Evolutionary conservation across 495 filamentous ascomycete genomes (phyloP).

Genomic region (Jackrogersella minutella): DNA sequence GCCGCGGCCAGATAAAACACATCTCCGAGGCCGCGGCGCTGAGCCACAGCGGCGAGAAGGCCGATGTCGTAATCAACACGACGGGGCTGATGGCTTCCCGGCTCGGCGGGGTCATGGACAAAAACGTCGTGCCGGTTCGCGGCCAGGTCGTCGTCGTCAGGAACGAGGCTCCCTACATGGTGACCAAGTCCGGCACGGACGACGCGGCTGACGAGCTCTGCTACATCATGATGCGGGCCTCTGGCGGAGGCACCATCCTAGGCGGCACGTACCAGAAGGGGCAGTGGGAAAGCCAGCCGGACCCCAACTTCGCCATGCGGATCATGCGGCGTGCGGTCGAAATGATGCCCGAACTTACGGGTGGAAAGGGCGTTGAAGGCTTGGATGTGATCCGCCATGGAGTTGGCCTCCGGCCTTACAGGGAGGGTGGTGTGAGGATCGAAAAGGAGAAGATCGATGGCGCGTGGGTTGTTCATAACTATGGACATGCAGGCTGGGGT

Average conservation of each 20-base stretch:
- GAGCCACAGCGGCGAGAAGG: slow-evolving; percentile 68
- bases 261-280: slow-evolving; percentile 87
- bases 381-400: slow-evolving; percentile 88
- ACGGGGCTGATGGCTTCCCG: slow-evolving; percentile 77
- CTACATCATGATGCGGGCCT: slow-evolving; percentile 93
- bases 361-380: slow-evolving; percentile 78
- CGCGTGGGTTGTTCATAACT: slow-evolving; percentile 87
- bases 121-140: slow-evolving; percentile 74
- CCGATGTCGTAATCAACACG: slow-evolving; percentile 84
- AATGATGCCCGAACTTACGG: slow-evolving; percentile 74
- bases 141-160: slow-evolving; percentile 91
- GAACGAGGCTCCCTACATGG: slow-evolving; percentile 80
- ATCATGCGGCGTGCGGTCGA: slow-evolving; percentile 89
- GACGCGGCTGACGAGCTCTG: slow-evolving; percentile 80
- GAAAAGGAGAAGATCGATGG: slow-evolving; percentile 81
- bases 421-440: slow-evolving; percentile 78
- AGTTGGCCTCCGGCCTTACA: slow-evolving; percentile 83
- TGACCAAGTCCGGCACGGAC: slow-evolving; percentile 74
- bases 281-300: slow-evolving; percentile 82
- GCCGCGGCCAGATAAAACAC: slow-evolving; percentile 66
- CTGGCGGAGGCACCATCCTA: slow-evolving; percentile 77
- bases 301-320: slow-evolving; percentile 79
- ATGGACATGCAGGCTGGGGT: slow-evolving; percentile 94
- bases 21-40: slow-evolving; percentile 72
- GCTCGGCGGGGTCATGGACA: slow-evolving; percentile 85